Conservation (phyloP, 345 rosid genomes). For the Alliaria petiolata region DNA sequence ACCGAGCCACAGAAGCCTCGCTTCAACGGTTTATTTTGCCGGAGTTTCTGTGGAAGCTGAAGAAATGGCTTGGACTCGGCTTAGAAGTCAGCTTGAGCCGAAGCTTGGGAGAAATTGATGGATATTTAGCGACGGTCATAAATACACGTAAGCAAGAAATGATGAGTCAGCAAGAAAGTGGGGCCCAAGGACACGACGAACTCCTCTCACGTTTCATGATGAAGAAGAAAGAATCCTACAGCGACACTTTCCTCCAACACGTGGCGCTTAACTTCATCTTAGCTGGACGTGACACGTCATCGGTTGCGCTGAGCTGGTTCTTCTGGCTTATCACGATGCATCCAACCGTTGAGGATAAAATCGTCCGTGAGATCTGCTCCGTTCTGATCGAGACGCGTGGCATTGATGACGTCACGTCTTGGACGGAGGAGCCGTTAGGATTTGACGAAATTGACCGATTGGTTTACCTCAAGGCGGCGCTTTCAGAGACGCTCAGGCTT, state of each 20-base stretch:
- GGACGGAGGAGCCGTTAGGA: conserved; percentile 66
- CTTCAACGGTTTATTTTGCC: conserved; percentile 90
- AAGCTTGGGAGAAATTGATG: conserved; percentile 60
- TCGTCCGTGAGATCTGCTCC: conserved; percentile 57
- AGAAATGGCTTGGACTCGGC: conserved; percentile 81
- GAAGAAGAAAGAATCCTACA: conserved; percentile 64
- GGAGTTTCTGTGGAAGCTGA: conserved; percentile 70
- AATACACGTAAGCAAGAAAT: conserved; percentile 66
- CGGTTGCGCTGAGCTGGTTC: conserved; percentile 93
- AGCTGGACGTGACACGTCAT: conserved; percentile 97
- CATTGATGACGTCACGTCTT: conserved; percentile 34
- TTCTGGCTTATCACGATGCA: conserved; percentile 65
- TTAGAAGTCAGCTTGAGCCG: conserved; percentile 77
- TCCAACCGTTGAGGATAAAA: conserved; percentile 61
- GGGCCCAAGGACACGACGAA: conserved; percentile 64
- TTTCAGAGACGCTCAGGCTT: conserved; percentile 83
- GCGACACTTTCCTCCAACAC: conserved; percentile 73
- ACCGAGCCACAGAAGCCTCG: conserved; percentile 83
- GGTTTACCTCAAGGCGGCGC: conserved; percentile 78
- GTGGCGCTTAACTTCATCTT: conserved; percentile 92
- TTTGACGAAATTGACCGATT: conserved; percentile 73
- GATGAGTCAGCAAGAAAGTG: conserved; percentile 44
- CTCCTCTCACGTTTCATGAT: conserved; percentile 82
- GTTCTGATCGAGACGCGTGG: conserved; percentile 78
- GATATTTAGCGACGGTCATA: conserved; percentile 61